Conservation (phyloP, 106 monocot genomes). For the Dioscorea dumetorum region DNA sequence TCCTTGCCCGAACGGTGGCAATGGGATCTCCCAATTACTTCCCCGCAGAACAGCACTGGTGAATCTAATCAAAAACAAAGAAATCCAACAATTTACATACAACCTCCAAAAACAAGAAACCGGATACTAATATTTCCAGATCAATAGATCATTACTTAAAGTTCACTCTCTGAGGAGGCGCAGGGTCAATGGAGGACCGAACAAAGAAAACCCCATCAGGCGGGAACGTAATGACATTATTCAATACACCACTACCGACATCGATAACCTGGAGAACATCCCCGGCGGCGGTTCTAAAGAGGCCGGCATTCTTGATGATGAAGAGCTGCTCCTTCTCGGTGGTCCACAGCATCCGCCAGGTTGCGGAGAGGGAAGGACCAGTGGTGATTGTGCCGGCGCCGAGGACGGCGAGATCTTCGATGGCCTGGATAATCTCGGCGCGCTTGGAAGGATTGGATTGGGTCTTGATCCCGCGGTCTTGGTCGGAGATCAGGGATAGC, state of each 20-base stretch:
- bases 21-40: slow-evolving; percentile 74
- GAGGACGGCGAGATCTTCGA: slow-evolving; percentile 46
- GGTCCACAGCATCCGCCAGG: slow-evolving; percentile 97
- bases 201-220: slow-evolving; percentile 90
- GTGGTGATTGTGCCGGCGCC: slow-evolving; percentile 48
- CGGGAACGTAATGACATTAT: slow-evolving; percentile 96
- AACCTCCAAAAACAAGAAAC: background rate
- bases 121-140: background rate
- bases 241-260: slow-evolving; percentile 45
- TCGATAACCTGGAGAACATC: slow-evolving; percentile 96
- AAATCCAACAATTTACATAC: background rate
- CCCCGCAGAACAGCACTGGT: slow-evolving; percentile 84
- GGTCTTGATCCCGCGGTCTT: slow-evolving; percentile 62
- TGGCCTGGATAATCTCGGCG: slow-evolving; percentile 50
- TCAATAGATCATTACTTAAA: slow-evolving; percentile 41
- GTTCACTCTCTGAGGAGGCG: slow-evolving; percentile 74
- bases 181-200: slow-evolving; percentile 42
- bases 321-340: slow-evolving; percentile 99
- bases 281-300: slow-evolving; percentile 72
- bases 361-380: slow-evolving; percentile 49
- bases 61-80: slow-evolving; percentile 34
- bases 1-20: slow-evolving; percentile 95
- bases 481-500: slow-evolving; percentile 68
- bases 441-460: slow-evolving; percentile 41
- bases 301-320: slow-evolving; percentile 59